A percentile compares a stretch with the other conserved stretches of the same genome.
These are phyloP conservation scores for Fusarium sp. DNA, from an alignment of 2,329 filamentous ascomycete genomes.

Conservation along the genomic window DNA sequence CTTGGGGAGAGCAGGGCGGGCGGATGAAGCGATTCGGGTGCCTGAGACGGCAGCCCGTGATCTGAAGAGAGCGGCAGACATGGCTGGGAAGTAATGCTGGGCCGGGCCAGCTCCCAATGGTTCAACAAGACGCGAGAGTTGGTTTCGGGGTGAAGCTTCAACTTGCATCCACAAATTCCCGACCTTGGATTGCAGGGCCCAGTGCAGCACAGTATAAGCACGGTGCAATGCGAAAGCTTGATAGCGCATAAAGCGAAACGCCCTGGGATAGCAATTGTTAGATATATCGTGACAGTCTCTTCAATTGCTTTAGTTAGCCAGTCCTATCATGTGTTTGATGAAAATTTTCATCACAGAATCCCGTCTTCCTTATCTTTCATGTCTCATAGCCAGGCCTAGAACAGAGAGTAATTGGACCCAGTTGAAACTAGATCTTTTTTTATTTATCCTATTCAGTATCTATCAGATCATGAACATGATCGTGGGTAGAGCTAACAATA, in stretches of 20 bases:
- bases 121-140: conserved; percentile 43
- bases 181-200: conserved; percentile 36
- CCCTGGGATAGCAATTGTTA: neutral
- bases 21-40: conserved; percentile 34
- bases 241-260: neutral
- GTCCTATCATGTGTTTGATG: neutral
- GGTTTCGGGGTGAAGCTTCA: conserved; percentile 45
- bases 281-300: neutral
- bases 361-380: too few species aligned
- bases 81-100: conserved; percentile 45
- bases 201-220: conserved; percentile 40
- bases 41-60: conserved; percentile 40
- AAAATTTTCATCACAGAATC: neutral
- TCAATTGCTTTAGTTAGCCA: rapidly evolving
- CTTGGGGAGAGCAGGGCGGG: conserved; percentile 36
- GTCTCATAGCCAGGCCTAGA: neutral
- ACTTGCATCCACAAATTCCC: conserved; percentile 43
- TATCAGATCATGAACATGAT: neutral
- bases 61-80: conserved; percentile 45
- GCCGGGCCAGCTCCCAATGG: conserved; percentile 48
- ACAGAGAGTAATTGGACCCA: neutral
- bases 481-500: neutral
- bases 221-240: conserved; percentile 10
- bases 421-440: neutral
- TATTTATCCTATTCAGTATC: neutral